Evolutionary conservation across 768 basidiomycete species (phyloP), one percentile per base, ranked within the genome.

Genomic region (Rickenella mellea): DNA sequence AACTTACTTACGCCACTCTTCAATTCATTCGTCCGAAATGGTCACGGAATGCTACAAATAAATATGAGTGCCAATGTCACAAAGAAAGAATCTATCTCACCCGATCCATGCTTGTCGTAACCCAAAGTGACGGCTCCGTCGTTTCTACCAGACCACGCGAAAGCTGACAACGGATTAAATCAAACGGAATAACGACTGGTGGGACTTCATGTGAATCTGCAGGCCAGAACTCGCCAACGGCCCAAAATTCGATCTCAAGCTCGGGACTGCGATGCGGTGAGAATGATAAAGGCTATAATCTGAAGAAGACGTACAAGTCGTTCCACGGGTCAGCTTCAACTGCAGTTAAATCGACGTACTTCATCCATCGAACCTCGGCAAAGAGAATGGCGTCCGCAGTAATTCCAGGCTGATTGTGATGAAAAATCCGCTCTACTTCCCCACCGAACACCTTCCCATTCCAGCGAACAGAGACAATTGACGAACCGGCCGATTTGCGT

Each of bases 211-310:
- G 11, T 6, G 17, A 25, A 20, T n/a, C 43, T 31, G 22, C 46
- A 24, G 37, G 10, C 28, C 15, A 43, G 45, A 36, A 49, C 46
- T 36, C 15, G 17, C 47, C 28, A 24, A 42, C 28, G 2, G 35
- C 28, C 45, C 51, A 55, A 14, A 47, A 52, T 22, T 47, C 28
- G 26, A 55, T 33, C 0, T 48, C 52, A 2, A 57, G 39, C 40
- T 57, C 54, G 3, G 55, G 54, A 42, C 51, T 57, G 6, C 28
- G 2, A 32, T 17, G 14, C 19, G 8, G 12, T n/a, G 15, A 10
- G 7, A 35, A 3, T 27, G 28, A 8, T 11, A 20, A 27, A 3
- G n/a, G n/a, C 11, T 37, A 27, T 14, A 29, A 22, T 14, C 25
- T 15, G 20, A 19, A 1, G 19, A 7, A 25, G 22, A 50, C 43